These are phyloP conservation scores for Monarda citriodora DNA, from an alignment of 305 asterid species.

Conservation along the genomic window DNA sequence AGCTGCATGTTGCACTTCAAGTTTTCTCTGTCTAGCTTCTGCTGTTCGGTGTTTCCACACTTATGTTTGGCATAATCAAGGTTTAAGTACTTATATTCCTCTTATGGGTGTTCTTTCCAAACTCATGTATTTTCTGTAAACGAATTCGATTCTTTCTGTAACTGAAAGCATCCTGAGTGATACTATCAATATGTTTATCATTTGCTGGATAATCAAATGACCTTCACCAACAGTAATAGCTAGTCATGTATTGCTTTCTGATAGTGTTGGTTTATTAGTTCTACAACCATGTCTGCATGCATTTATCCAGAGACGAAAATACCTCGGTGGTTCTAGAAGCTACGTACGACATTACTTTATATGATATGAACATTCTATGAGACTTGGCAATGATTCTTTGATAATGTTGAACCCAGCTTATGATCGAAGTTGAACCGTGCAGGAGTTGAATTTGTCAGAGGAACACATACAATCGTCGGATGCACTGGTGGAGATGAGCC, in stretches of 20 bases:
- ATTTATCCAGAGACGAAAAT: constrained; percentile 4
- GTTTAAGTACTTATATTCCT: background rate
- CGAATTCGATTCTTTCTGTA: background rate
- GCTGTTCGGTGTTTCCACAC: background rate
- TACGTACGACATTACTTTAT: background rate
- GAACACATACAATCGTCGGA: constrained; percentile 85
- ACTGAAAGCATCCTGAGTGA: background rate
- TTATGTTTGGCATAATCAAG: background rate
- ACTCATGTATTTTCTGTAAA: background rate
- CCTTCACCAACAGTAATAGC: background rate
- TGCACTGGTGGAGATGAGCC: constrained; percentile 88
- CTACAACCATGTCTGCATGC: background rate
- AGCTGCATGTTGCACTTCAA: background rate
- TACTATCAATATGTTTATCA: background rate
- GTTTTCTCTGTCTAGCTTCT: background rate
- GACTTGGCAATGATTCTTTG: background rate
- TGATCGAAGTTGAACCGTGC: constrained; percentile 26
- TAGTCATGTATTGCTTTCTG: constrained; percentile 5
- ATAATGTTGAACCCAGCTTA: background rate
- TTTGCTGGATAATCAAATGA: background rate
- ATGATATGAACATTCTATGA: background rate
- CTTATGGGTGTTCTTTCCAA: background rate
- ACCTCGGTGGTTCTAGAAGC: constrained; percentile 9
- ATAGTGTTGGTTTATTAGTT: constrained; percentile 1
- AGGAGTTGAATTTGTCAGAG: constrained; percentile 87